phyloP scores from a whole-genome alignment of 768 basidiomycete species.

The Phylloporus sp. region DNA sequence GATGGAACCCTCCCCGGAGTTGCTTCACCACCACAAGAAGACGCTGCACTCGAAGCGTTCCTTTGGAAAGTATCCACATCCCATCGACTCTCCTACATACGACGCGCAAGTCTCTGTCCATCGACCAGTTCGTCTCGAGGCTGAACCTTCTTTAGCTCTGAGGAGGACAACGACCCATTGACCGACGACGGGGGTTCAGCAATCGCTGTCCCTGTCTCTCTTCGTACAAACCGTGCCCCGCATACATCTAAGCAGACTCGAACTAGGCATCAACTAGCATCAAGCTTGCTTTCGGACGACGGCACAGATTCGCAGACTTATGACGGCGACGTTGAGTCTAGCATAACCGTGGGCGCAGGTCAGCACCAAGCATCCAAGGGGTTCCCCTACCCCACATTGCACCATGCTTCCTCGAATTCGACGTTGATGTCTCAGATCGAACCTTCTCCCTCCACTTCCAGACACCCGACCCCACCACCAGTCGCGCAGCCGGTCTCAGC shows the following conservation, averaged over 20 bases:
- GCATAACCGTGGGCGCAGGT: conserved; percentile 57
- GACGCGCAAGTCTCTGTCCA: conserved; percentile 50
- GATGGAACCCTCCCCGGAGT: conserved; percentile 24
- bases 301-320: conserved; percentile 85
- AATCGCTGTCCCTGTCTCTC: conserved; percentile 40
- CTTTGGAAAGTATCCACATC: conserved; percentile 63
- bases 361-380: conserved; percentile 29
- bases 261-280: conserved; percentile 51
- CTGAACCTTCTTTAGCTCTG: conserved; percentile 48
- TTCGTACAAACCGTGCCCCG: conserved; percentile 23
- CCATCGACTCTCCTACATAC: conserved; percentile 69
- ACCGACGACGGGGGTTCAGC: conserved; percentile 69
- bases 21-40: conserved; percentile 33
- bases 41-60: conserved; percentile 51
- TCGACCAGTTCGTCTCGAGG: background rate
- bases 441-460: conserved; percentile 20
- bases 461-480: conserved; percentile 19
- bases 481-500: conserved; percentile 33
- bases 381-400: conserved; percentile 31
- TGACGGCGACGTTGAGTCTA: conserved; percentile 85
- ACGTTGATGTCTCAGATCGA: conserved; percentile 47
- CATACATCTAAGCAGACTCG: conserved; percentile 21
- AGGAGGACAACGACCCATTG: conserved; percentile 85
- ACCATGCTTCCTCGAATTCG: conserved; percentile 47
- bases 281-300: conserved; percentile 58